Percentiles rank a stretch among this genome's conserved stretches.
phyloP scores from a whole-genome alignment of 352 stramenopile genomes.

The Phytophthora colocasiae region DNA sequence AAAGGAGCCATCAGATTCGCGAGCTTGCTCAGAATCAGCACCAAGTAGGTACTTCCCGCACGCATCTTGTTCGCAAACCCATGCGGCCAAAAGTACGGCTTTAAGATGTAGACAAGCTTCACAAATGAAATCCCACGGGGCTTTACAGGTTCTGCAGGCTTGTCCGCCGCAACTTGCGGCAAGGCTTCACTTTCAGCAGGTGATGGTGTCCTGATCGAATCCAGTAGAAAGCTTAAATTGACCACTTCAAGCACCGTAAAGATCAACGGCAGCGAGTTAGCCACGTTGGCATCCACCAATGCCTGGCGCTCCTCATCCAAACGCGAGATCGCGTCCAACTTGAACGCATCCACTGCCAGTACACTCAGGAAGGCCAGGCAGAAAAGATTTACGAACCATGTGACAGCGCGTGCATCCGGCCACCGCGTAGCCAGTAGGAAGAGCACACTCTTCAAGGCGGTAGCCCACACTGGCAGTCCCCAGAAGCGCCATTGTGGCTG shows the following conservation, averaged over 20 bases:
- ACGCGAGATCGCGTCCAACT: conserved; percentile 69
- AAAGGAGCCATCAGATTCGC: conserved; percentile 93
- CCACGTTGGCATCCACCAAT: conserved; percentile 76
- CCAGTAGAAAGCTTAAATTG: conserved; percentile 73
- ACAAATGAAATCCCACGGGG: conserved; percentile 81
- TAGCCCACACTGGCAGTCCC: conserved; percentile 72
- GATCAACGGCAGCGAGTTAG: conserved; percentile 84
- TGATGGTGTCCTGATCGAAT: conserved; percentile 51
- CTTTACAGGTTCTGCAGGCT: conserved; percentile 32
- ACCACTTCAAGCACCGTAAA: conserved; percentile 88
- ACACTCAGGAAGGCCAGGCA: conserved; percentile 65
- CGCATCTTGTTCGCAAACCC: conserved; percentile 77
- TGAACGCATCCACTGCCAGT: conserved; percentile 78
- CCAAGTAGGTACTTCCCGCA: conserved; percentile 93
- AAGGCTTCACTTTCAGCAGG: conserved; percentile 29
- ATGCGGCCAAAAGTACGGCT: conserved; percentile 89
- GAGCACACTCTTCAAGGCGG: conserved; percentile 63
- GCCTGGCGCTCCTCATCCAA: conserved; percentile 58
- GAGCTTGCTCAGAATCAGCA: conserved; percentile 93
- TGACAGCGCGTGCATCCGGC: conserved; percentile 45
- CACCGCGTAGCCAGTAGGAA: conserved; percentile 63
- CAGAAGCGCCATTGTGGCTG: conserved; percentile 75
- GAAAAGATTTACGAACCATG: conserved; percentile 58
- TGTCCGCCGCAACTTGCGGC: conserved; percentile 39
- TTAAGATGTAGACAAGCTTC: conserved; percentile 87